Base-by-base conservation (phyloP, 768 basidiomycete genomes). In the Lactarius quietus region DNA sequence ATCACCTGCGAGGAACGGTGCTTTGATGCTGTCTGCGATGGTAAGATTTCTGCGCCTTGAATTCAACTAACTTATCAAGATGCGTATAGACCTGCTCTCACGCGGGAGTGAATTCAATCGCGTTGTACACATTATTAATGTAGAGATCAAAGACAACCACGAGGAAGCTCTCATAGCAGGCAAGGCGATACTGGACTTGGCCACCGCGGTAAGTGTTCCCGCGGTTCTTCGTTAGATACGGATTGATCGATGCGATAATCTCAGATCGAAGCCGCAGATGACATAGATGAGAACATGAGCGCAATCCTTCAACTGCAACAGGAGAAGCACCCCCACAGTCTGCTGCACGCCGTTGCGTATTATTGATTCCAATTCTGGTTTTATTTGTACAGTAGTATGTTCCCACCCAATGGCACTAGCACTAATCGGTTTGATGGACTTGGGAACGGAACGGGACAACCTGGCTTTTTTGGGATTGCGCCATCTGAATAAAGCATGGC, bases 1-100 rank as follows among this genome's bases (percentile, higher is more conserved):
- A 95, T 99, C 72, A 99, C 97, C 6, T 99, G 97, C 75, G 97
- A 98, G 78, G 97, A 99, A 75, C 86, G 96, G 60, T 99, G 97
- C 76, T 99, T 95, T 75, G 97, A 99, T 74, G 91, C 94, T 0
- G 97, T 99, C 23, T 97, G 95, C 74, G 97, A 98, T 75, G 97
- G 97, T 97, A 71, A 72, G 85, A 74, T 8, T 43, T 39, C 31
- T 64, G 35, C 57, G 36, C 62, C 36, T 67, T 65, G 62, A 58
- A 43, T 41, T 52, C 33, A 54, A 65, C 58, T 60, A 58, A 33
- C 51, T 70, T 69, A 68, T 70, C 28, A n/a, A 26, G 15, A 43
- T 38, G 35, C 20, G 39, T 56, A 3, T 67, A 94, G 97, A 99
- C 78, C 79, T 99, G 17, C 80, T 98, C 64, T 77, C 82, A 36